Conservation (phyloP, 768 basidiomycete genomes). For the Botryobasidium botryosum region DNA sequence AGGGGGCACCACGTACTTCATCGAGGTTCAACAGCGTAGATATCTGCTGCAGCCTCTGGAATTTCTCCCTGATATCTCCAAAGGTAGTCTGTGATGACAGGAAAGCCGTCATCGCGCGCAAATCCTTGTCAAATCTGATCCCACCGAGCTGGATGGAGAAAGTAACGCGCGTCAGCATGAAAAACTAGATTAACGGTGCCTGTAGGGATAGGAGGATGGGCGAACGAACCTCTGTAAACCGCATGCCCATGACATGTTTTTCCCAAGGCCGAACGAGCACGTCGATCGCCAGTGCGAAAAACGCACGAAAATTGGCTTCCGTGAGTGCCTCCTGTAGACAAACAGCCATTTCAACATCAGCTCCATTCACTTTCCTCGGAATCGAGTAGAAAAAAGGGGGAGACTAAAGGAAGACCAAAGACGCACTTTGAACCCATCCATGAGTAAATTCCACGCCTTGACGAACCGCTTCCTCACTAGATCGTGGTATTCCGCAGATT, state of each 20-base stretch:
- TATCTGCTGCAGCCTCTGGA: slow-evolving; percentile 81
- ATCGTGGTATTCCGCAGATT: slow-evolving; percentile 71
- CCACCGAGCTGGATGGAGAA: slow-evolving; percentile 61
- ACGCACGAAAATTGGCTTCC: slow-evolving; percentile 68
- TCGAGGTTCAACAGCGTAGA: slow-evolving; percentile 84
- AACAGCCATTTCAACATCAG: neutral
- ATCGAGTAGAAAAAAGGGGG: neutral
- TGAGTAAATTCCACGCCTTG: slow-evolving; percentile 68
- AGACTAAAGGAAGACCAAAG: neutral
- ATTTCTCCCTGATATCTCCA: slow-evolving; percentile 85
- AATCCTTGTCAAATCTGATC: slow-evolving; percentile 84
- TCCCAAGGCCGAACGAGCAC: slow-evolving; percentile 92
- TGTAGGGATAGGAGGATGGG: neutral
- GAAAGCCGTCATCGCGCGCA: slow-evolving; percentile 67
- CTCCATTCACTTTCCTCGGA: neutral
- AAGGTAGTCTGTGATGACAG: slow-evolving; percentile 78
- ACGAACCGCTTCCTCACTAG: slow-evolving; percentile 78
- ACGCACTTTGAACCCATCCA: slow-evolving; percentile 74
- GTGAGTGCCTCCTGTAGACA: slow-evolving; percentile 60
- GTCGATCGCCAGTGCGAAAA: slow-evolving; percentile 76
- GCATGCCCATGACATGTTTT: slow-evolving; percentile 60
- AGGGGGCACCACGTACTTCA: slow-evolving; percentile 29
- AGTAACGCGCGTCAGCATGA: too few relatives aligned
- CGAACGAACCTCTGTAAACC: slow-evolving; percentile 65
- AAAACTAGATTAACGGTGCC: neutral